Evolutionary conservation across 2,329 filamentous ascomycete species (phyloP), one percentile per base, ranked within the genome.

Genomic region (Ambrosiella beaveri): DNA sequence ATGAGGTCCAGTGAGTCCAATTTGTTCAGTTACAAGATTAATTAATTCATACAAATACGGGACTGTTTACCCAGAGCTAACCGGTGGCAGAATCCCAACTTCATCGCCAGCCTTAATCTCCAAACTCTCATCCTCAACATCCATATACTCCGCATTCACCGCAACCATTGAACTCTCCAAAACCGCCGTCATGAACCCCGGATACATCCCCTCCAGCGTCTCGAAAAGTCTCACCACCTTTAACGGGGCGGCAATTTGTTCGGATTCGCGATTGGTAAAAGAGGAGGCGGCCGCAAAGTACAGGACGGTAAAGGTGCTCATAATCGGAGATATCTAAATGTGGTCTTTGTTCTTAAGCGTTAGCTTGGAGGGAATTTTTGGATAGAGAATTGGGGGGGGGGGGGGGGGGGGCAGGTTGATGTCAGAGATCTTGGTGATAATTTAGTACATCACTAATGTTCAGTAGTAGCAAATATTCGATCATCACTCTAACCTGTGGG

Each of bases 1-100:
- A 19, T 27, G 27, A 27, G 27, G 5, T 27, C 27, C 27, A 27
- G 19, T 19, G 27, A 27, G 27, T 27, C 27, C 27, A 27, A 27
- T 27, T 27, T 27, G 27, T 27, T 27, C 27, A 27, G 27, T 27
- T 27, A 27, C 3, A 27, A 27, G 27, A 27, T 27, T 27, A 27
- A 27, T 27, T 38, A 37, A 51, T 35, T 40, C 35, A 54, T 6
- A 54, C 47, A 49, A 9, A 12, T 27, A 27, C 27, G 27, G 19
- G 19, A 27, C 36, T 15, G 49, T 15, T 76, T 69, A 93, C 3
- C 88, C 88, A 41, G 88, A 89, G 73, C 88, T 94, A 63, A 94
- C 88, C 8, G 88, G 88, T 39, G 88, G 88, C 59, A 94, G 91
- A 40, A 94, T 85, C 47, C 85, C 88, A 58, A 94, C 86, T 71